phyloP scores from a whole-genome alignment of 192 early-diverging fungal species.

The Coemansia sp. region DNA sequence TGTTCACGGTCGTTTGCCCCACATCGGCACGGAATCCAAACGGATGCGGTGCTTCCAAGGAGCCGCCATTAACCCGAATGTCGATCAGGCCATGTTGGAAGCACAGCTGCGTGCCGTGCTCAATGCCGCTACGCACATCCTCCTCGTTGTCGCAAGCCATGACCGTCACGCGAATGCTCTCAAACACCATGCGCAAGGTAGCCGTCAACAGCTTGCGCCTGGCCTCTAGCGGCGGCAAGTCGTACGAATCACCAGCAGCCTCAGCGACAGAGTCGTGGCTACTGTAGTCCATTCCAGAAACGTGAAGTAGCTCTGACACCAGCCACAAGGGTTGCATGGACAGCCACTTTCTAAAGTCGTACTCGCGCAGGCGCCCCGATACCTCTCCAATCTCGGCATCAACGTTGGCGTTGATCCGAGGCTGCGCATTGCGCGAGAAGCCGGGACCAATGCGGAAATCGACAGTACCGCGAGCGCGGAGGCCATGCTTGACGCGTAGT shows the following conservation, averaged over 20 bases:
- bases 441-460: conserved; percentile 12
- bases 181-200: conserved; percentile 26
- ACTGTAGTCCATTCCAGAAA: conserved; percentile 7
- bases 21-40: conserved; percentile 41
- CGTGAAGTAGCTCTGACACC: conserved; percentile 16
- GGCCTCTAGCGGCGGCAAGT: conserved; percentile 19
- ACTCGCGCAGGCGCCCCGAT: conserved; percentile 30
- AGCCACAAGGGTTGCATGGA: conserved; percentile 54
- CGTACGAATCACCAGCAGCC: neutral
- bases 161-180: conserved; percentile 29
- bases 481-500: conserved; percentile 24
- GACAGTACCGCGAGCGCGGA: conserved; percentile 20
- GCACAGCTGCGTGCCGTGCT: conserved; percentile 46
- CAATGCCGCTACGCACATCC: conserved; percentile 40
- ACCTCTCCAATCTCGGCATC: conserved; percentile 26
- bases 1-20: conserved; percentile 26
- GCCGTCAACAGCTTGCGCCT: conserved; percentile 31
- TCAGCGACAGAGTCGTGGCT: neutral
- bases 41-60: conserved; percentile 36
- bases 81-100: conserved; percentile 14
- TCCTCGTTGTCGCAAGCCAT: conserved; percentile 51
- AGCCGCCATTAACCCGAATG: conserved; percentile 44
- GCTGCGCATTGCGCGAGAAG: neutral
- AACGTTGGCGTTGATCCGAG: conserved; percentile 24
- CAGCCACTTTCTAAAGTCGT: conserved; percentile 47